A percentile compares a stretch with the other conserved stretches of the same genome.
phyloP scores from a whole-genome alignment of 345 rosid species.

The Aethionema arabicum region DNA sequence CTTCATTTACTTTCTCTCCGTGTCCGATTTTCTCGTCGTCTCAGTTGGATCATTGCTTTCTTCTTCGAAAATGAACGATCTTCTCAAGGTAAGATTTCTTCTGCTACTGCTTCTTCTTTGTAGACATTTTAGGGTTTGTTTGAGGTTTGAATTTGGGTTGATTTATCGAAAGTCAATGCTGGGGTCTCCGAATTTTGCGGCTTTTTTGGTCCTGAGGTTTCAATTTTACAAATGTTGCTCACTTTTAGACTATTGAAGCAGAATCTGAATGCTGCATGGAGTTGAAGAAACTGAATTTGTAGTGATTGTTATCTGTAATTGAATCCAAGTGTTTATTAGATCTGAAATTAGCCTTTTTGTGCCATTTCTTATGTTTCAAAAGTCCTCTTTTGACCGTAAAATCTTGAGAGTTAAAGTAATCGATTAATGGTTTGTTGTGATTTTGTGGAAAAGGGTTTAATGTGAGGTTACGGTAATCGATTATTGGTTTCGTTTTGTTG shows the following conservation, averaged over 20 bases:
- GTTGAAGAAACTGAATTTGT: background rate
- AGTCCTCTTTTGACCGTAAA: background rate
- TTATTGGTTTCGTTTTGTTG: constrained; percentile 3
- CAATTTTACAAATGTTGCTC: background rate
- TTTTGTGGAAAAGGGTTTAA: background rate
- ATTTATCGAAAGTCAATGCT: constrained; percentile 23
- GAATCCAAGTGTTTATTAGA: constrained; percentile 5
- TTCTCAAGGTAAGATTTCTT: constrained; percentile 33
- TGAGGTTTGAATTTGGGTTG: constrained; percentile 12
- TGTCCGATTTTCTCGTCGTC: too few relatives aligned
- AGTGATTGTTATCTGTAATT: background rate
- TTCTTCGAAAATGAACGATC: constrained; percentile 35
- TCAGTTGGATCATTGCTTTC: too few relatives aligned
- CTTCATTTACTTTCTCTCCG: too few relatives aligned
- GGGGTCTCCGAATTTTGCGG: background rate
- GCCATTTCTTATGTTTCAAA: background rate
- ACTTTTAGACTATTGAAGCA: constrained; percentile 1
- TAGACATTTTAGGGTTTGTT: constrained; percentile 10
- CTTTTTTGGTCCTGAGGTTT: constrained; percentile 2
- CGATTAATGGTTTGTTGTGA: background rate
- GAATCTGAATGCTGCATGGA: constrained; percentile 20
- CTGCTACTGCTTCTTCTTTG: background rate
- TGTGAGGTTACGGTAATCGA: constrained; percentile 4
- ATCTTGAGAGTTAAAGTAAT: background rate
- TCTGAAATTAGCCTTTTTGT: constrained; percentile 1